Conservation (phyloP, 441 rosid genomes). For the Viola pubescens region DNA sequence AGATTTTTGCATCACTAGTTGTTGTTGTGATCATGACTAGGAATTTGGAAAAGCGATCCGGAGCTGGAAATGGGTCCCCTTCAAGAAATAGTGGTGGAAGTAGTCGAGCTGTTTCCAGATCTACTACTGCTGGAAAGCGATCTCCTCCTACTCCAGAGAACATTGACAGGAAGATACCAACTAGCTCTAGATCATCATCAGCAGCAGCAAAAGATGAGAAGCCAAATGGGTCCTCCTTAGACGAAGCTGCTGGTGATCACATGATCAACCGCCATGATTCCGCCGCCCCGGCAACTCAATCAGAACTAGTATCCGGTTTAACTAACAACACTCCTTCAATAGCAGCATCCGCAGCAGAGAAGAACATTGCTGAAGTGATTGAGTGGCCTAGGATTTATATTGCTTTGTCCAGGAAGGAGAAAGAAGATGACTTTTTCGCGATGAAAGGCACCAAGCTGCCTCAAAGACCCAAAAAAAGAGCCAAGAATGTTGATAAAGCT, state of each 20-base stretch:
- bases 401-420: slow-evolving; percentile 61
- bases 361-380: slow-evolving; percentile 20
- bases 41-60: slow-evolving; percentile 32
- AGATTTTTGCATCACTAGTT: background rate
- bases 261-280: slow-evolving; percentile 16
- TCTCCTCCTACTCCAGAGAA: slow-evolving; percentile 48
- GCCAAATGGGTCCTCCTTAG: slow-evolving; percentile 30
- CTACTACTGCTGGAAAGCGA: slow-evolving; percentile 34
- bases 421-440: slow-evolving; percentile 61
- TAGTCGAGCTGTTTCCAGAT: slow-evolving; percentile 39
- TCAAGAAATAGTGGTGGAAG: slow-evolving; percentile 20
- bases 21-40: slow-evolving; percentile 27
- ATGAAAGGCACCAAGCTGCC: slow-evolving; percentile 70
- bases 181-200: slow-evolving; percentile 12
- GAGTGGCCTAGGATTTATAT: slow-evolving; percentile 49
- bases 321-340: slow-evolving; percentile 1
- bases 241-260: slow-evolving; percentile 17
- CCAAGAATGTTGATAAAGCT: slow-evolving; percentile 55
- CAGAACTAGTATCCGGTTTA: slow-evolving; percentile 15
- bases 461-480: slow-evolving; percentile 59
- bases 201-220: slow-evolving; percentile 29
- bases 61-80: slow-evolving; percentile 29
- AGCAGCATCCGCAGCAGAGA: slow-evolving; percentile 16
- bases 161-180: slow-evolving; percentile 32
- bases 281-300: slow-evolving; percentile 16